phyloP scores from a whole-genome alignment of 1,284 basidiomycete species.

The Boletus sp. region DNA sequence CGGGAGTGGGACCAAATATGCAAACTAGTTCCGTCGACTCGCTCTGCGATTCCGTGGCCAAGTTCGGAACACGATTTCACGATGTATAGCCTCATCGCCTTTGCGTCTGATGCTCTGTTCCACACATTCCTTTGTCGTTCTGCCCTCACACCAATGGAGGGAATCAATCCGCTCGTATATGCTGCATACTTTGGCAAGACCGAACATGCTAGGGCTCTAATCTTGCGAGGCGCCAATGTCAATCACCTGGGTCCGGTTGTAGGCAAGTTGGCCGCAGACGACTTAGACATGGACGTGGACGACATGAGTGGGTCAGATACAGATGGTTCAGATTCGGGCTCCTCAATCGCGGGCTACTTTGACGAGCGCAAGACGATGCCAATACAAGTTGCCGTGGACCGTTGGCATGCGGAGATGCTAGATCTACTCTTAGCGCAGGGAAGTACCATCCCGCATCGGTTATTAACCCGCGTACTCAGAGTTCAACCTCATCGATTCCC shows the following conservation, averaged over 20 bases:
- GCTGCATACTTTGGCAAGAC: constrained; percentile 5
- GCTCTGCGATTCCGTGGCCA: constrained; percentile 1
- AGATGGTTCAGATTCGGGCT: no score
- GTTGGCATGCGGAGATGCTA: not conserved
- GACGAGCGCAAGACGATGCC: not conserved
- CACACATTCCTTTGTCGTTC: not conserved
- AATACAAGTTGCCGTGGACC: constrained; percentile 4
- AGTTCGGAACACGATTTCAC: constrained; percentile 3
- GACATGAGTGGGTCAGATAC: not conserved
- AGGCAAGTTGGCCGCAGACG: no score
- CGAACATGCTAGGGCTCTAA: not conserved
- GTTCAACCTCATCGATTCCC: constrained; percentile 1
- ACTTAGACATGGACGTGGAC: not conserved
- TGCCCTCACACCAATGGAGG: not conserved
- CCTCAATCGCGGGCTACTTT: not conserved
- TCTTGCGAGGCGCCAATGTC: not conserved
- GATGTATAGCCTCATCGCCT: constrained; percentile 7
- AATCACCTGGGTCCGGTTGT: not conserved
- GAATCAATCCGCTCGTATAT: constrained; percentile 12
- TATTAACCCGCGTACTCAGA: not conserved
- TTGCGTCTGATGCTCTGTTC: constrained; percentile 3
- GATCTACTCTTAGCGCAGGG: constrained; percentile 4
- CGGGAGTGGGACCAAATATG: constrained; percentile 10
- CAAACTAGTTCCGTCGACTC: not conserved
- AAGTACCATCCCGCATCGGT: not conserved